Percentiles rank a stretch among this genome's conserved stretches.
These are phyloP conservation scores for Uronychia setigera DNA, from an alignment of 73 alveolate species.

Conservation along the genomic window DNA sequence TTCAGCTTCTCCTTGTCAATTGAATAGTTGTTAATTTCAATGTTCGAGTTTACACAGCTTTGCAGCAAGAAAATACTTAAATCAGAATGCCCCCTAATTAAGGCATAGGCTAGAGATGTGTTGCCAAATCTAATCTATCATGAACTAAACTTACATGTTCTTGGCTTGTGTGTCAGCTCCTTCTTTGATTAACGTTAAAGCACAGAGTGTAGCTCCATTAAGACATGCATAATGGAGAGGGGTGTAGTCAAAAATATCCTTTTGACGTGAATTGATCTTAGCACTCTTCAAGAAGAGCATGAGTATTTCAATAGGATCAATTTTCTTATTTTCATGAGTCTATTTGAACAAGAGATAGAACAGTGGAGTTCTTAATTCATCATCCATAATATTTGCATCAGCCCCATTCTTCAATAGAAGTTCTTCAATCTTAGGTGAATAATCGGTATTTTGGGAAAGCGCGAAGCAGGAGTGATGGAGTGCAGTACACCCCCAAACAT, in stretches of 20 bases:
- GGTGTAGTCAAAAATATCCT: neutral
- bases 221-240: conserved; percentile 58
- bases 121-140: conserved; percentile 11
- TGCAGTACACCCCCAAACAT: conserved; percentile 35
- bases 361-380: conserved; percentile 7
- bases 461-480: conserved; percentile 17
- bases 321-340: neutral
- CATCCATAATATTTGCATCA: conserved; percentile 9
- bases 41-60: conserved; percentile 2
- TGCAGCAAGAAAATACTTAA: conserved; percentile 42
- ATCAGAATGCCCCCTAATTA: conserved; percentile 20
- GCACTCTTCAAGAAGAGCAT: neutral
- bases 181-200: conserved; percentile 39
- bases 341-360: neutral
- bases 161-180: conserved; percentile 21
- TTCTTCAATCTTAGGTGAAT: conserved; percentile 6
- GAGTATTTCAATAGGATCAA: neutral
- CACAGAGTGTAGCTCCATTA: conserved; percentile 49
- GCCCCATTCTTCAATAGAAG: conserved; percentile 3
- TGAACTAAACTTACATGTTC: conserved; percentile 4
- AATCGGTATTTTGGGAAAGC: neutral
- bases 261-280: neutral
- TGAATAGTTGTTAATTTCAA: neutral
- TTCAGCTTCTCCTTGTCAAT: neutral
- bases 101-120: conserved; percentile 38